Evolutionary conservation across 345 rosid genomes (phyloP), one percentile per base, ranked within the genome.

Genomic region (Gossypium anomalum): DNA sequence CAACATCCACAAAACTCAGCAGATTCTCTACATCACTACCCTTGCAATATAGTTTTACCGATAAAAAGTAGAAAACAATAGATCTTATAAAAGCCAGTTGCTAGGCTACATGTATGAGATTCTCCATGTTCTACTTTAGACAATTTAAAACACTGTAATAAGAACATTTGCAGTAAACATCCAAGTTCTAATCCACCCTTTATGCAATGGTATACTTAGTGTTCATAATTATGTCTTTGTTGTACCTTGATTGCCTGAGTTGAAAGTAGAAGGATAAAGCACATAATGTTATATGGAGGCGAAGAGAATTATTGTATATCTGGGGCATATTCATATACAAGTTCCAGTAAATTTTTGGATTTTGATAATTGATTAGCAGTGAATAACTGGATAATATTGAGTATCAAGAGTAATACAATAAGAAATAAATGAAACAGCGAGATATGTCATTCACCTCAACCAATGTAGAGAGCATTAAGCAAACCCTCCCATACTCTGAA

Each of bases 401-500:
- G 29, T 4, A 38, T 27, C 25, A 52, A 70, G 74, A 52, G 55
- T 34, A 53, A 6, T 11, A 38, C 65, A 71, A 41, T 22, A n/a
- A 53, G 52, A 45, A 57, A 29, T 11, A 59, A 66, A 52, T 6
- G 23, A 25, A 56, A 60, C 47, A 34, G 58, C 41, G 72, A 12
- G 64, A 60, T 38, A 80, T 7, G 62, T 45, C 29, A 74, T 81
- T 81, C 86, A 94, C 98, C 97, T 89, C 80, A 77, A 75, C 70
- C 29, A 66, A 78, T 47, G 53, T 80, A 70, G 87, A 82, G 81
- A 81, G 71, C 73, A 62, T 70, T 62, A 85, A 85, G 81, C 77
- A 82, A 81, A 75, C 78, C 82, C 84, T 80, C 82, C 89, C 87
- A 87, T 83, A 81, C 76, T 81, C 81, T 84, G 76, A 81, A 77